Base-by-base conservation (phyloP, 1,284 basidiomycete genomes). In the Pseudozyma tsukubaensis region DNA sequence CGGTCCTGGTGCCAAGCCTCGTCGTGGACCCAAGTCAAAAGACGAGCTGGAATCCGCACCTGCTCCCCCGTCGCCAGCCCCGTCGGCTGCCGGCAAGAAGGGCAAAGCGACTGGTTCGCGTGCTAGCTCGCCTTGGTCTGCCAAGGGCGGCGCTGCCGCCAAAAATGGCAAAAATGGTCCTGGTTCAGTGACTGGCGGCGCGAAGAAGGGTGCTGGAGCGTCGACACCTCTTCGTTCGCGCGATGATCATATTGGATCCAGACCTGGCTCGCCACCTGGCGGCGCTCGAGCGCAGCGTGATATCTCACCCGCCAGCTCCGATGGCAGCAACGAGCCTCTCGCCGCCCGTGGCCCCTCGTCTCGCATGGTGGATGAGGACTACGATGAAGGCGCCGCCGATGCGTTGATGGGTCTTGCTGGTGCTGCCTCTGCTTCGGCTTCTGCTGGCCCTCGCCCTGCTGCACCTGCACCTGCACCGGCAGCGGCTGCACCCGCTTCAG, bases 361-460 rank as follows among this genome's bases (percentile, higher is more conserved):
- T 24, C 70, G 82, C 35, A 68, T 72, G 45, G 72, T 82, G 14
- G 80, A 82, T 50, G 80, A 83, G 62, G 77, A 82, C 59, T 83
- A 84, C 45, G 82, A 84, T 52, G 78, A 82, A 36, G 77, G 81
- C 12, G 83, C 83, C 32, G 83, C 82, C 0, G 80, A 82, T 59
- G 82, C 83, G 4, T 70, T 84, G 12, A 82, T 84, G 79, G 83
- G 83, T 21, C 74, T 84, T 4, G 83, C 82, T 10, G 81, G 83
- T 19, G 83, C 83, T 9, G 82, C 82, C 19, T 68, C 68, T 35
- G 67, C 57, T 8, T 67, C 72, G 35, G 54, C 52, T 14, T 57
- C 72, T 10, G 58, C 72, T 14, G 7, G 49, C 29, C 19, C 43
- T 16, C 21, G 4, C 11, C 16, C 43, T 13, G 19, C 82, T 9